Base-by-base conservation (phyloP, 345 rosid species). In the Lepidium sativum region DNA sequence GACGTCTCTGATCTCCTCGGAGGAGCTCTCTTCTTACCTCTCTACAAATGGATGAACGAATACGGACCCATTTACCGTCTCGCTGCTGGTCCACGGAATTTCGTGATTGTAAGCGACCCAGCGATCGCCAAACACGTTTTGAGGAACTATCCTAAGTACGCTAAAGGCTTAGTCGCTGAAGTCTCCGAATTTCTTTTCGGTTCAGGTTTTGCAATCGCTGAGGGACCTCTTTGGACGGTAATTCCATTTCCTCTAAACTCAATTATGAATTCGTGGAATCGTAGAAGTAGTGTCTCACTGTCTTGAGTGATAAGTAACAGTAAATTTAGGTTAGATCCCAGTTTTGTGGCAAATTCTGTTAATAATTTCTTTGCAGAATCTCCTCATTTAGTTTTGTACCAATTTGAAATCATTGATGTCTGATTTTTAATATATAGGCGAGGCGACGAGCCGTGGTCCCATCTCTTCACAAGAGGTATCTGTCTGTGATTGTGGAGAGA, bases 381-480 rank as follows among this genome's bases (percentile, higher is more conserved):
- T 59, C 31, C 27, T 59, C 25, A 13, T 9, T 43, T 45, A 47
- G 8, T 33, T 40, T 34, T 51, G 27, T 41, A 34, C 17, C 34
- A 5, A 44, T 5, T 17, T 34, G 29, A 13, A 67, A 14, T 14
- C 10, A 1, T 33, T 48, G 13, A 15, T 1, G 41, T 59, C 2
- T 71, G 43, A 48, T 39, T 57, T 79, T 41, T n/a, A 41, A 43
- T 40, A 23, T 63, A 15, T 52, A 92, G 98, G 95, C 79, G 27
- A 85, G 98, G 71, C 82, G 98, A 41, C 82, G 86, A 75, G 97
- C 97, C 35, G 97, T 87, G 63, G 96, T 81, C 45, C 98, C 98
- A 10, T 89, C 98, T 6, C 94, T 92, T 45, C 98, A 92, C 79
- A 89, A 77, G 87, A 92, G 79, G 81, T 89, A 89, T 71, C 52